A percentile compares a stretch with the other conserved stretches of the same genome.
Conservation (phyloP, 129 eudicot genomes). For the Apium graveolens region DNA sequence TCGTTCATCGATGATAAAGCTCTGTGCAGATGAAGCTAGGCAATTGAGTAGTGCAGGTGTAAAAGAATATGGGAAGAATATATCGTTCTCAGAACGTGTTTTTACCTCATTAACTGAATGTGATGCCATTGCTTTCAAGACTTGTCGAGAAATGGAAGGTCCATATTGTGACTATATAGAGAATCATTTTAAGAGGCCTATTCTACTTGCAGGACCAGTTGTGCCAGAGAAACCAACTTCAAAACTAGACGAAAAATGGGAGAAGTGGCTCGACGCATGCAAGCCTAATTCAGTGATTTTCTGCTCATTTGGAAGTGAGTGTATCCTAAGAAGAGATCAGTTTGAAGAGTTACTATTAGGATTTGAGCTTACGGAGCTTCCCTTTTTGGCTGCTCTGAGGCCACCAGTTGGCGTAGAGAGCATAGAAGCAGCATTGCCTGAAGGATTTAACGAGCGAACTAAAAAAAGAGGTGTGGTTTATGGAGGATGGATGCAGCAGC, state of each 20-base stretch:
- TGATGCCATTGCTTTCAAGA: constrained; percentile 30
- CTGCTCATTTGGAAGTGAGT: constrained; percentile 33
- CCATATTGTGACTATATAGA: constrained; percentile 23
- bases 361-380: constrained; percentile 28
- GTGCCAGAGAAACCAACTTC: constrained; percentile 19
- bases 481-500: constrained; percentile 41
- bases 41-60: background rate
- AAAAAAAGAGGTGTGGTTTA: constrained; percentile 21
- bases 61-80: background rate
- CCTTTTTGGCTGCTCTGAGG: constrained; percentile 29
- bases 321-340: constrained; percentile 6
- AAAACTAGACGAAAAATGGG: constrained; percentile 20
- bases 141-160: constrained; percentile 37
- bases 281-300: constrained; percentile 18
- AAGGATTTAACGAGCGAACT: constrained; percentile 24
- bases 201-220: constrained; percentile 35
- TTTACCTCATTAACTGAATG: background rate
- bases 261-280: constrained; percentile 20
- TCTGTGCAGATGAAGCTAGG: constrained; percentile 13
- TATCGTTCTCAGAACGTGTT: background rate
- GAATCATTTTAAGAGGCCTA: constrained; percentile 19
- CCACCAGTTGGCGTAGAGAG: constrained; percentile 22
- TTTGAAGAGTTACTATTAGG: constrained; percentile 31
- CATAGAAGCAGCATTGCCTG: constrained; percentile 25
- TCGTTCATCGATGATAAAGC: constrained; percentile 11